Evolutionary conservation across 2,329 filamentous ascomycete genomes (phyloP).

Genomic region (Zymoseptoria passerinii): DNA sequence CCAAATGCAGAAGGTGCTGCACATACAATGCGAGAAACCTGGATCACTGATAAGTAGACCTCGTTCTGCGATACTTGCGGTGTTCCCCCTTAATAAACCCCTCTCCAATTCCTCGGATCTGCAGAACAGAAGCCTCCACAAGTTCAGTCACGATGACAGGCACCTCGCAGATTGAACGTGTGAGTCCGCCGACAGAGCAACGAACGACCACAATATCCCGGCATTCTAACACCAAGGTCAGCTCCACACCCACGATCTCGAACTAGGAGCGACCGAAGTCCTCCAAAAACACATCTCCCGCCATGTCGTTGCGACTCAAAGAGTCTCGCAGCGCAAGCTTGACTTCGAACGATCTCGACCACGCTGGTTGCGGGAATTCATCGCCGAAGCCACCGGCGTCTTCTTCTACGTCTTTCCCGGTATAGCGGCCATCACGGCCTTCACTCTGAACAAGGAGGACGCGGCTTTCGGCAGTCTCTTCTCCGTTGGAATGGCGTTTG

Average conservation of each 20-base stretch:
- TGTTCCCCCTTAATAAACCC: background rate
- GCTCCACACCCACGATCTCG: constrained; percentile 33
- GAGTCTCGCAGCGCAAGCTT: constrained; percentile 47
- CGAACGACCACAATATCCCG: background rate
- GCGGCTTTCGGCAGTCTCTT: constrained; percentile 45
- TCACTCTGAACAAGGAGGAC: constrained; percentile 40
- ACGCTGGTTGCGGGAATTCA: constrained; percentile 47
- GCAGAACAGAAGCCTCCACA: background rate
- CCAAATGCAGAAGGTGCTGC: background rate
- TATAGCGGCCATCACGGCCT: constrained; percentile 46
- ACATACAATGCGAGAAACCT: background rate
- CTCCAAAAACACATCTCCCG: constrained; percentile 43
- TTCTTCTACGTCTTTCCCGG: constrained; percentile 43
- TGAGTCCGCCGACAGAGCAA: background rate
- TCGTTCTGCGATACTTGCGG: too few species aligned
- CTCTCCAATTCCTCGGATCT: background rate
- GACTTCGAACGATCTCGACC: constrained; percentile 48
- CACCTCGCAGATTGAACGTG: background rate
- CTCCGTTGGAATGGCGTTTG: constrained; percentile 49
- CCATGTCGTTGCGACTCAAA: constrained; percentile 43
- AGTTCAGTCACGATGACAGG: background rate
- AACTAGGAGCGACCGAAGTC: constrained; percentile 48
- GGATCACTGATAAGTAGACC: background rate
- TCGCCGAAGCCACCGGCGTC: constrained; percentile 49
- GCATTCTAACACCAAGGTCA: background rate